Base-by-base conservation (phyloP, 2,329 filamentous ascomycete genomes). In the Zymoseptoria brevis region DNA sequence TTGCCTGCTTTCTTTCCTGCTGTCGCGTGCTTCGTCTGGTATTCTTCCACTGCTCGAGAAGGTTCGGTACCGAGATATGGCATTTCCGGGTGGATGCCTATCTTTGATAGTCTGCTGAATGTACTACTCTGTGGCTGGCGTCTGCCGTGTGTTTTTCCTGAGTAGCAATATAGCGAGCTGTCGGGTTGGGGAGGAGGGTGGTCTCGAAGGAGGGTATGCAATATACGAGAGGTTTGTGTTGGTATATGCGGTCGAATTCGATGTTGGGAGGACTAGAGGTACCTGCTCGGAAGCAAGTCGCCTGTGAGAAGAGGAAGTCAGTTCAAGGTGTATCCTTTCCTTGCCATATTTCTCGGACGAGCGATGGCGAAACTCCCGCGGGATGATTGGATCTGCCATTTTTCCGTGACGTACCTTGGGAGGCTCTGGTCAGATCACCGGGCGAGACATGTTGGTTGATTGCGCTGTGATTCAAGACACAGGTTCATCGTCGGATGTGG, bases 381-480 rank as follows among this genome's bases (percentile, higher is more conserved):
- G 26, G 35, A 16, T n/a, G 13, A 45, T 45, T 16, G 16, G 35
- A n/a, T 45, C 13, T 48, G 50, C 50, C 29, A 35, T 51, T 45
- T n/a, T n/a, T n/a, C 1, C 13, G 35, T 16, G 16, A 45, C 35
- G 35, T 45, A 61, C 59, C 56, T 56, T 26, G 35, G 60, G 56
- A 56, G 56, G 54, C 54, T 51, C 55, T 56, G 55, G 54, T 61
- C 60, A 65, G 49, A 60, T 56, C 55, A 63, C 53, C 51, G 54
- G 57, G 51, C 56, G 49, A 59, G 57, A 61, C 63, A 65, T 65
- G 45, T 35, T 61, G 59, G 24, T 30, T 53, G 45, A 9, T 57
- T 57, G 57, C 35, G 41, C 54, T 57, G 61, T 62, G 59, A 53
- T 59, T 56, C 21, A 49, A 50, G 57, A 63, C 59, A 60, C 59